phyloP scores from a whole-genome alignment of 2,329 filamentous ascomycete species.

The Aspergillus sergii region DNA sequence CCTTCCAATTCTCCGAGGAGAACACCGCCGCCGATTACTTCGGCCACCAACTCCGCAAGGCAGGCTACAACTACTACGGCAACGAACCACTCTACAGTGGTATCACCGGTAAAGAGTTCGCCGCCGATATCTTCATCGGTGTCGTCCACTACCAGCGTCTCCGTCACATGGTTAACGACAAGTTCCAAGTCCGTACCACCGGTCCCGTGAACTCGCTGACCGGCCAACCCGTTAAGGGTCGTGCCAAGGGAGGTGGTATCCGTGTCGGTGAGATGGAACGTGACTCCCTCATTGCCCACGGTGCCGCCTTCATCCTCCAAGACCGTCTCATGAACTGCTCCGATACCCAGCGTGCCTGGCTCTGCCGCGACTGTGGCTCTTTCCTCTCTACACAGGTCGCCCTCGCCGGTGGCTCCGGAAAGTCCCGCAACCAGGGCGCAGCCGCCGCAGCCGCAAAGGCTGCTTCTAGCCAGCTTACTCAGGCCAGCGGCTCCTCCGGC shows the following conservation, averaged over 20 bases:
- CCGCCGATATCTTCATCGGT: constrained; percentile 93
- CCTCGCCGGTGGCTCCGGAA: constrained; percentile 34
- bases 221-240: constrained; percentile 94
- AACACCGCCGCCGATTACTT: constrained; percentile 94
- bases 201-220: constrained; percentile 88
- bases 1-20: constrained; percentile 91
- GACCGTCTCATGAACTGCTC: constrained; percentile 97
- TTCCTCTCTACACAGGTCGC: constrained; percentile 79
- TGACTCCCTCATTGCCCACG: constrained; percentile 91
- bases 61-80: constrained; percentile 96
- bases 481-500: constrained; percentile 57
- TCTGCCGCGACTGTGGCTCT: constrained; percentile 85
- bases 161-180: constrained; percentile 99
- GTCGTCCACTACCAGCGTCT: constrained; percentile 98
- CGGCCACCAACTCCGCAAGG: constrained; percentile 90
- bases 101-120: constrained; percentile 91
- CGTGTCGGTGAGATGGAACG: constrained; percentile 99
- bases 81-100: constrained; percentile 99
- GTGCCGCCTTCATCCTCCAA: constrained; percentile 90
- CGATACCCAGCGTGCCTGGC: constrained; percentile 86
- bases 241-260: constrained; percentile 96
- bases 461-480: constrained; percentile 29
- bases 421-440: constrained; percentile 32
- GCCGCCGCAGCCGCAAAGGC: constrained; percentile 34
- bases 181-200: constrained; percentile 96